Percentiles rank a stretch among this genome's conserved stretches.
Conservation (phyloP, 2,329 filamentous ascomycete genomes). For the Trichoderma sp. region DNA sequence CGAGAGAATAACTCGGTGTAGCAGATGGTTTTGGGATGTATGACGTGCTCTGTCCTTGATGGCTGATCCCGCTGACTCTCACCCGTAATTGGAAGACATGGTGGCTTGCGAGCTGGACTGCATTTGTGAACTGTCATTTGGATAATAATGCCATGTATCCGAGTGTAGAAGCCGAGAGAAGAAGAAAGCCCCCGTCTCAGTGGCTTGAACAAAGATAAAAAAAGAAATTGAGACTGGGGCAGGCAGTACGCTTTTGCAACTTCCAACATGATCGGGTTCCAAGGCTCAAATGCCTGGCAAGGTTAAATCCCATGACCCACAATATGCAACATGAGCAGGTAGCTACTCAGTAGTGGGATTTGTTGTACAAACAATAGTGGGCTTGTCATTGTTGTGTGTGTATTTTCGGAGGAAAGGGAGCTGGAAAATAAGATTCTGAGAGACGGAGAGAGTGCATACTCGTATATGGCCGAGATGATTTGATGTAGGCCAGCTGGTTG, state of each 20-base stretch:
- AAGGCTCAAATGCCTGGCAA: neutral
- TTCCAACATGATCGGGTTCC: neutral
- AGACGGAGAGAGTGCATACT: neutral
- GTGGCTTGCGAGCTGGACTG: neutral
- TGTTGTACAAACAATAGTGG: neutral
- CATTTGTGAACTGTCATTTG: conserved; percentile 9
- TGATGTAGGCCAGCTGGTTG: neutral
- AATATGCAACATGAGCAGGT: conserved; percentile 1
- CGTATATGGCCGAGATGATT: neutral
- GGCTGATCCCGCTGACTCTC: neutral
- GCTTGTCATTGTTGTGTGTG: neutral
- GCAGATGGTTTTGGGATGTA: neutral
- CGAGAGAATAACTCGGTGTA: neutral
- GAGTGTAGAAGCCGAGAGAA: neutral
- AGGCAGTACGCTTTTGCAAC: neutral
- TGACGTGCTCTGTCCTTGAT: conserved; percentile 10
- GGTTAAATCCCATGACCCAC: conserved; percentile 1
- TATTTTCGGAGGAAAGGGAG: neutral
- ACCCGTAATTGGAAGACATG: neutral
- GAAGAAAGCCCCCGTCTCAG: neutral
- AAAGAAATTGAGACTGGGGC: neutral
- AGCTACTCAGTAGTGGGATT: conserved; percentile 4
- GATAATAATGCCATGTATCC: neutral
- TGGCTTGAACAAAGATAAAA: neutral
- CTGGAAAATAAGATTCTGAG: neutral